A percentile compares a stretch with the other conserved stretches of the same genome.
Evolutionary conservation across 495 filamentous ascomycete genomes (phyloP).

Genomic region (Aspergillus affinis): DNA sequence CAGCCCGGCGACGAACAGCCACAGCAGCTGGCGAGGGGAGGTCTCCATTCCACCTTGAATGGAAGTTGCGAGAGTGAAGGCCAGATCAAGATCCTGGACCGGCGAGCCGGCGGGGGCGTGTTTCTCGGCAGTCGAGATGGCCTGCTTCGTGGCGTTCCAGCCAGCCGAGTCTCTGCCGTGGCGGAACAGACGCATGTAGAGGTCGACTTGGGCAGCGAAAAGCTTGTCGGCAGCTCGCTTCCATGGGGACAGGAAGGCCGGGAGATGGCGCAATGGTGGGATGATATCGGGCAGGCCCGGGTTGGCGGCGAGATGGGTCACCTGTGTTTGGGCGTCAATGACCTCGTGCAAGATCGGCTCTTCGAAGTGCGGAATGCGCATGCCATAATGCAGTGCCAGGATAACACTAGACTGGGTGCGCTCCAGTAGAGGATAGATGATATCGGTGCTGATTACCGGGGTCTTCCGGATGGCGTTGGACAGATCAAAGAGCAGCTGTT

Average conservation of each 20-base stretch:
- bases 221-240: constrained; percentile 25
- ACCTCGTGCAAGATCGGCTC: constrained; percentile 31
- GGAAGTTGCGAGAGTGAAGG: constrained; percentile 31
- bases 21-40: constrained; percentile 29
- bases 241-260: constrained; percentile 33
- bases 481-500: constrained; percentile 28
- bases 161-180: constrained; percentile 21
- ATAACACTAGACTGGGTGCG: constrained; percentile 34
- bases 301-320: constrained; percentile 30
- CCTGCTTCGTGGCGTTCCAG: constrained; percentile 35
- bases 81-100: constrained; percentile 28
- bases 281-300: constrained; percentile 33
- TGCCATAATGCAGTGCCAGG: constrained; percentile 33
- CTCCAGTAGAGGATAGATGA: constrained; percentile 27
- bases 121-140: constrained; percentile 23
- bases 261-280: constrained; percentile 33
- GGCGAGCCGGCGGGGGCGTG: constrained; percentile 8
- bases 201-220: constrained; percentile 23
- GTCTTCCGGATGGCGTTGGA: not conserved
- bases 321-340: constrained; percentile 21
- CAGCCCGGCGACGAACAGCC: constrained; percentile 31
- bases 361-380: constrained; percentile 29
- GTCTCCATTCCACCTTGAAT: constrained; percentile 35
- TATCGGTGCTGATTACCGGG: constrained; percentile 17
- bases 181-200: constrained; percentile 28